Percentiles rank a stretch among this genome's conserved stretches.
These are phyloP conservation scores for Rugonectria rugulosa DNA, from an alignment of 2,329 filamentous ascomycete species.

Conservation along the genomic window DNA sequence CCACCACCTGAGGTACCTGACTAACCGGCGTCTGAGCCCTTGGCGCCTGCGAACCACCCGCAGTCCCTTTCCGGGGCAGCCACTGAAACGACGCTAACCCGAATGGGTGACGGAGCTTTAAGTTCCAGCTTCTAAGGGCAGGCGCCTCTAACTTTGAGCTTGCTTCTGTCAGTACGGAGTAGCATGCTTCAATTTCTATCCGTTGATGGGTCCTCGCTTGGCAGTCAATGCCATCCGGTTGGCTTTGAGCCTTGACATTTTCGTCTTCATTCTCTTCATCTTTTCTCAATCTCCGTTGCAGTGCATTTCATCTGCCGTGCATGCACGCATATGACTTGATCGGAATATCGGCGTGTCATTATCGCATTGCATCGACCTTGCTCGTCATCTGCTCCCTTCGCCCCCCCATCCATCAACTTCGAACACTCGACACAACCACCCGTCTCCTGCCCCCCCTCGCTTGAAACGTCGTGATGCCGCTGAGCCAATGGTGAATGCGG, in stretches of 20 bases:
- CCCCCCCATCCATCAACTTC: slow-evolving; percentile 16
- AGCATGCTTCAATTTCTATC: too few species aligned
- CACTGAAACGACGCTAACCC: slow-evolving; percentile 36
- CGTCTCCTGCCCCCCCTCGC: slow-evolving; percentile 9
- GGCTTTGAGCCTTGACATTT: not conserved
- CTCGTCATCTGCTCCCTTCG: slow-evolving; percentile 9
- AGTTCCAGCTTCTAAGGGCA: not conserved
- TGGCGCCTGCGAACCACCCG: slow-evolving; percentile 28
- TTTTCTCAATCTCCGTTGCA: too few species aligned
- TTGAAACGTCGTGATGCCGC: slow-evolving; percentile 14
- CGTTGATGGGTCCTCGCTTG: too few species aligned
- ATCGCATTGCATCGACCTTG: not conserved
- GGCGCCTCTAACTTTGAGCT: not conserved
- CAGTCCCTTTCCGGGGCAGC: slow-evolving; percentile 19
- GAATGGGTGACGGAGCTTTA: slow-evolving; percentile 6
- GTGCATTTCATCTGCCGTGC: slow-evolving; percentile 3
- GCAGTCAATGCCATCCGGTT: too few species aligned
- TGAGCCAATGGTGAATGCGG: slow-evolving; percentile 30
- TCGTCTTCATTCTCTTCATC: not conserved
- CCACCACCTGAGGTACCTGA: too few species aligned
- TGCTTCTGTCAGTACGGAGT: too few species aligned
- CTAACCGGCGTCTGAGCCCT: not conserved
- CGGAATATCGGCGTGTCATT: slow-evolving; percentile 1
- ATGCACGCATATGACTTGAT: not conserved
- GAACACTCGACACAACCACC: slow-evolving; percentile 13